Base-by-base conservation (phyloP, 1,284 basidiomycete genomes). In the Trichosporon faecale region DNA sequence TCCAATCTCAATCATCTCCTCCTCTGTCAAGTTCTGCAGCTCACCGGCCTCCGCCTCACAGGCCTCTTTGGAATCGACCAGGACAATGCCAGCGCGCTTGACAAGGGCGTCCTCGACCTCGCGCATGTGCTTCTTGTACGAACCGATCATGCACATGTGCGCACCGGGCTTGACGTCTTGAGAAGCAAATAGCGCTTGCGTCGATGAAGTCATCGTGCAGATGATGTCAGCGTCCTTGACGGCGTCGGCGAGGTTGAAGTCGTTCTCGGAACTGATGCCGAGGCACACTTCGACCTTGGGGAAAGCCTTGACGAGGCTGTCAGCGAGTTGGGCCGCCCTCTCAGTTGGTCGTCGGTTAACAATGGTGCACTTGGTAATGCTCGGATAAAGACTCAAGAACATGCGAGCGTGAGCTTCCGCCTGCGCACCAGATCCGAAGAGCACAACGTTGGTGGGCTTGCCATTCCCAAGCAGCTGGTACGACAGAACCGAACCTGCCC, bases 41-140 rank as follows among this genome's bases (percentile, higher is more conserved):
- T 94, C 93, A 0, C 93, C 93, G 0, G 92, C 91, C 78, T 95
- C 93, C 0, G 84, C 77, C 21, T 85, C 75, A 75, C 91, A 93
- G 2, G 90, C 91, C 9, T 87, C 85, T 68, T 85, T 82, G 0
- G 91, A 92, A 78, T 94, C 93, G 0, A 94, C 92, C 0, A 92
- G 83, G 16, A 93, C 76, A 14, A 79, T 65, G 23, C 85, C 85
- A 0, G 86, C 86, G 0, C 88, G 83, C 46, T 81, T 78, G 25
- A 94, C 81, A 18, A 94, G 85, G 0, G 83, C 85, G 0, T 76
- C 80, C 63, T 91, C 89, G 7, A 92, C 86, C 77, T 95, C 93
- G 67, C 86, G 86, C 93, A 95, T 95, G 16, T 84, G 77, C 0
- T 91, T 90, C 35, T 87, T 94, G 78, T 92, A 95, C 23, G 55